Evolutionary conservation across 345 rosid genomes (phyloP), one percentile per base, ranked within the genome.

Genomic region (Euphorbia peplus): DNA sequence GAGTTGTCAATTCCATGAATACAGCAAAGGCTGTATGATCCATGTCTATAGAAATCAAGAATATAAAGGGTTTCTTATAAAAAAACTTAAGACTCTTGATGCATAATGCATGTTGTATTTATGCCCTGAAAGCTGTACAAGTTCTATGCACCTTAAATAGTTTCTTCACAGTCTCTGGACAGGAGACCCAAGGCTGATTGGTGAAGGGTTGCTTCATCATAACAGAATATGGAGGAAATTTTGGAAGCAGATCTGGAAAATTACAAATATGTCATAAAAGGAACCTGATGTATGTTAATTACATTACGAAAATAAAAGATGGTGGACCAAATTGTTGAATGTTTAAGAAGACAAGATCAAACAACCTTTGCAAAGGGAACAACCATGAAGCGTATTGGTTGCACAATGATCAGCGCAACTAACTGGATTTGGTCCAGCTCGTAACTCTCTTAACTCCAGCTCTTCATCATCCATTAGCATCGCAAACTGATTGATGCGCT

Each of bases 401-500:
- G 85, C 65, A 82, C 79, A 82, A 78, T 95, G 90, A 69, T 85
- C 86, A 57, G 87, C 84, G 80, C 96, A 86, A 41, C 81, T 64
- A 57, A 74, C 55, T 29, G 85, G 83, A 83, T 81, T 82, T 26
- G 79, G 79, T 70, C 92, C 87, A 56, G 88, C 87, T 71, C 74
- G 92, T 69, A 81, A 75, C 79, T 86, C 97, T 76, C 90, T 86
- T 79, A 86, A 76, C 82, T 95, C 99, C 74, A 95, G 69, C 64
- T 88, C 96, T 82, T 95, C 99, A 63, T 95, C 99, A 80, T 95
- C 99, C 65, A 81, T 82, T 71, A 89, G 84, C 81, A 78, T 66
- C 10, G 76, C 74, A 69, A 70, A 80, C 66, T 78, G 81, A 74
- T 83, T 81, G 60, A 69, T 74, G 58, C 68, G 44, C 52, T 84